Base-by-base conservation (phyloP, 2,329 filamentous ascomycete species). In the Phialemoniopsis sp. region DNA sequence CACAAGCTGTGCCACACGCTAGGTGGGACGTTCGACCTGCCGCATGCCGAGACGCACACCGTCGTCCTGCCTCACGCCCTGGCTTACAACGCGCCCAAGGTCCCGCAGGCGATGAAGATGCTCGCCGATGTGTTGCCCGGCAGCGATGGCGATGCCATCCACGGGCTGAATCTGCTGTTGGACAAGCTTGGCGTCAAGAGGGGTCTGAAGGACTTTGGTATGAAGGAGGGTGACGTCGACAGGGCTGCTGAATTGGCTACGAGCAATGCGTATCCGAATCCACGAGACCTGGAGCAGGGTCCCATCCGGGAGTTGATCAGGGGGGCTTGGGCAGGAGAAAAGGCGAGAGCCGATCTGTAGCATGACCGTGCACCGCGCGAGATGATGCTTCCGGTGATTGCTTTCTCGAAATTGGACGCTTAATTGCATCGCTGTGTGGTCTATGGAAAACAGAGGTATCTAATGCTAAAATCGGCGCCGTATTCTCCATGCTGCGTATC, bases 1-100 rank as follows among this genome's bases (percentile, higher is more conserved):
- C 80, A 84, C 57, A 85, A 84, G 52, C 68, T 85, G 2, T 83
- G 79, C 58, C 80, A 84, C 51, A 76, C 75, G 0, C 63, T 84
- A 1, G 80, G 79, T 14, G 80, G 80, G 5, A 74, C 66, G 47
- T 81, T 83, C 56, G 72, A 76, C 43, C 65, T 85, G 5, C 77
- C 80, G 1, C 79, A 85, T 44, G 76, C 80, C 1, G 77, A 82
- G 53, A 82, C 78, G 0, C 80, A 84, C 48, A 77, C 77, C 1
- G 72, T 78, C 17, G 67, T 83, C 2, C 62, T 83, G 7, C 77
- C 79, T 1, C 79, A 83, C 49, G 76, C 77, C 1, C 58, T 83
- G 4, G 73, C 78, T 3, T 84, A 82, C 53, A 82, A 82, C 46
- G 74, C 75, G 1, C 74, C 76, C 0, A 62, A 59, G 1, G 69